Evolutionary conservation across 805 yeast genomes (phyloP), one percentile per base, ranked within the genome.

Genomic region (Maudiozyma barnettii): DNA sequence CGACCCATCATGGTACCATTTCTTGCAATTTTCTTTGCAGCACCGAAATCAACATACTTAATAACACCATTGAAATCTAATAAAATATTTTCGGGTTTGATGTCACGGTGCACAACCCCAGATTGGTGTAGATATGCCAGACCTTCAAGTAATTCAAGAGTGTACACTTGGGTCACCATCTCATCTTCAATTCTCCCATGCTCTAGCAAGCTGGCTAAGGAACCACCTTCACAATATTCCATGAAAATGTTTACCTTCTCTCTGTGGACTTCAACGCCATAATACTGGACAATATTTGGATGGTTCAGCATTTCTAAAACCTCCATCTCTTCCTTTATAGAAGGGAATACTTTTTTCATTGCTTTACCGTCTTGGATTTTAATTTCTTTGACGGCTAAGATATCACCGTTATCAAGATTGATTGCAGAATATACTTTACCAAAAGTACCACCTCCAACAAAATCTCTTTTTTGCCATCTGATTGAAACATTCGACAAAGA

Each of bases 201-300:
- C 48, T 86, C 89, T 51, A 93, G 72, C 41, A 90, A 68, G 6
- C 85, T 79, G 0, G 96, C 88, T 49, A 93, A 71, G 0, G 98
- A 90, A 1, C 98, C 98, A 37, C 96, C 90, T 56, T 90, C 95
- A 70, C 99, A 93, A 67, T 78, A 90, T 66, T 93, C 99, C 99
- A 93, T 93, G 64, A 93, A 93, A 30, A 93, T 82, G 63, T 88
- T 90, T 16, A 93, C 97, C 53, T 86, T 79, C 64, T 93, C 98
- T 46, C 97, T 76, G 65, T 93, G 98, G 5, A 93, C 97, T 64
- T 93, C 98, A 35, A 93, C 96, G 45, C 99, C 99, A 60, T 80
- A 90, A 63, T 91, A 93, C 62, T 90, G 96, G 5, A 93, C 98
- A 55, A 93, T 84, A 60, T 93, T 93, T 9, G 98, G 98, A 67